Base-by-base conservation (phyloP, 352 stramenopile genomes). In the Phytophthora boehmeriae region DNA sequence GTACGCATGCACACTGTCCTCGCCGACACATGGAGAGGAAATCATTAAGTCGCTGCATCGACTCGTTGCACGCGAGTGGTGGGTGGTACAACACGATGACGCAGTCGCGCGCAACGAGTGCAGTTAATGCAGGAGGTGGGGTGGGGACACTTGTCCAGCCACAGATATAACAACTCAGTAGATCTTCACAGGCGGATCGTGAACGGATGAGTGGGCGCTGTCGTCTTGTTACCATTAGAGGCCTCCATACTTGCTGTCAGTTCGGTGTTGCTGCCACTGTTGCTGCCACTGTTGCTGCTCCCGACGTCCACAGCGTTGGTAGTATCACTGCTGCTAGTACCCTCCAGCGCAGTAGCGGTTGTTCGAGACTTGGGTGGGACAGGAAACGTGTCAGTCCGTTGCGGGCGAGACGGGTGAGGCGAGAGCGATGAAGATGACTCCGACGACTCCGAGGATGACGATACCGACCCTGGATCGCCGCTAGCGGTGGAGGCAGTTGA, bases 11-110 rank as follows among this genome's bases (percentile, higher is more conserved):
- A 23, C 30, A 23, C 44, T 51, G 38, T 22, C 38, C 14, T 35
- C 25, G 41, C 44, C 54, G 2, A 66, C 41, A 62, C 49, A 54
- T 54, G 42, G n/a, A 42, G 23, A 39, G 30, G 34, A 73, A 70
- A 45, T 60, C 30, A 67, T 64, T 63, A 67, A 44, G 43, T 58
- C 48, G 60, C 61, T 75, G 66, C 55, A 51, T 71, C 54, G 67
- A 34, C 55, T 63, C 54, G 54, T 58, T 58, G 54, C 35, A 44
- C 20, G 47, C 46, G 43, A 47, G 62, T 38, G 34, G 53, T 53
- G 34, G 17, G 9, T 22, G 27, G 43, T 42, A 23, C 30, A 69
- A 63, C 48, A 46, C 17, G 30, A 47, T 23, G 43, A 16, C 52
- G 54, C 47, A 30, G 35, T 22, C 51, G 43, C 52, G 36, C 58